A percentile compares a stretch with the other conserved stretches of the same genome.
Conservation (phyloP, 345 rosid genomes). For the Eutrema japonicum region DNA sequence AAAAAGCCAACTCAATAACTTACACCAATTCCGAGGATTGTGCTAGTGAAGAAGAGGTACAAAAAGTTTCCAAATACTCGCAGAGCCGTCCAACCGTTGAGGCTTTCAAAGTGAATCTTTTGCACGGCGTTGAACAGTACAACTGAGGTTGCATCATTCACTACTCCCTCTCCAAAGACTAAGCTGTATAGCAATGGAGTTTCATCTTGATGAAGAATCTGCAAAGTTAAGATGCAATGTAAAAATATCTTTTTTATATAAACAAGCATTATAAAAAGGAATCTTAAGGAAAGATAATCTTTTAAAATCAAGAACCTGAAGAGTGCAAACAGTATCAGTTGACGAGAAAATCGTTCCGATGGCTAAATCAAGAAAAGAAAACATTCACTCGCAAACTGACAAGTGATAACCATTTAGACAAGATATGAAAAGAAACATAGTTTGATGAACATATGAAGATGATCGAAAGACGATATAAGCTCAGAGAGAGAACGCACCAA, state of each 20-base stretch:
- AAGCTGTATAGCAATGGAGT: slow-evolving; percentile 83
- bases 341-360: slow-evolving; percentile 89
- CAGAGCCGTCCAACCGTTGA: slow-evolving; percentile 53
- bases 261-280: slow-evolving; percentile 13
- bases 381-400: slow-evolving; percentile 24
- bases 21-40: slow-evolving; percentile 71
- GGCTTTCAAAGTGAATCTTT: slow-evolving; percentile 62
- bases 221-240: slow-evolving; percentile 4
- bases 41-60: slow-evolving; percentile 79
- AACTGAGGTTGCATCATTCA: slow-evolving; percentile 90
- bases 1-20: slow-evolving; percentile 37
- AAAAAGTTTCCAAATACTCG: slow-evolving; percentile 62
- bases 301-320: slow-evolving; percentile 61
- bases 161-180: slow-evolving; percentile 96
- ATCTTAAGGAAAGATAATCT: neutral
- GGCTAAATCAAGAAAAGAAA: slow-evolving; percentile 53
- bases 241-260: neutral
- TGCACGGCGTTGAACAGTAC: slow-evolving; percentile 85
- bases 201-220: slow-evolving; percentile 94
- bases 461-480: neutral
- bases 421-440: neutral
- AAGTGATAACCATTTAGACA: slow-evolving; percentile 9
- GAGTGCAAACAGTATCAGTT: slow-evolving; percentile 92
- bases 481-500: slow-evolving; percentile 48
- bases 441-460: neutral